Conservation (phyloP, 2,329 filamentous ascomycete species). For the Colletotrichum lini region DNA sequence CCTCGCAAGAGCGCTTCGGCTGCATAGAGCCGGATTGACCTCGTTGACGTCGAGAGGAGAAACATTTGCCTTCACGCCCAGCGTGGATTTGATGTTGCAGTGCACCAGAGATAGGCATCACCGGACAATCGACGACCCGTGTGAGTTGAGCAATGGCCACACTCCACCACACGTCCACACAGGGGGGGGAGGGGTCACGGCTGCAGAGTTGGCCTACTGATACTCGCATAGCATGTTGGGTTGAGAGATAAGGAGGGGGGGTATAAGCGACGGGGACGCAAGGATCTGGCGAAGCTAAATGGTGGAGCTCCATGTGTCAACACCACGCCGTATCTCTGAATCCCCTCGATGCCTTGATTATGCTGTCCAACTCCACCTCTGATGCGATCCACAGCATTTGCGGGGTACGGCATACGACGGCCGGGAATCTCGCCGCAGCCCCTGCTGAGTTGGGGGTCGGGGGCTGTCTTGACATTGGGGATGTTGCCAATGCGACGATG, state of each 20-base stretch:
- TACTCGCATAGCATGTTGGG: not conserved
- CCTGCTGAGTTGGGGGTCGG: not conserved
- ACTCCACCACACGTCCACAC: slow-evolving; percentile 29
- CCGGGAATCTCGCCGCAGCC: slow-evolving; percentile 30
- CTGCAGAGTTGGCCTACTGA: slow-evolving; percentile 8
- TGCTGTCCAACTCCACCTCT: slow-evolving; percentile 29
- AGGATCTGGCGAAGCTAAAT: slow-evolving; percentile 34
- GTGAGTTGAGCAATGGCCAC: not conserved
- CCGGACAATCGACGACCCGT: slow-evolving; percentile 21
- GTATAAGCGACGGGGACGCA: slow-evolving; percentile 11
- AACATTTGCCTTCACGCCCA: slow-evolving; percentile 2
- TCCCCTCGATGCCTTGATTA: slow-evolving; percentile 11
- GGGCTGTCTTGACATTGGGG: not conserved
- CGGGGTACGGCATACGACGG: slow-evolving; percentile 24
- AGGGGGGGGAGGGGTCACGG: not conserved
- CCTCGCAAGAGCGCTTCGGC: not conserved
- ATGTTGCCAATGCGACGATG: slow-evolving; percentile 12
- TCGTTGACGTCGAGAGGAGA: not conserved
- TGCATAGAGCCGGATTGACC: slow-evolving; percentile 3
- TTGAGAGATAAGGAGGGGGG: slow-evolving; percentile 16
- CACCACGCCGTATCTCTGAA: slow-evolving; percentile 33
- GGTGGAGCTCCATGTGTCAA: slow-evolving; percentile 35
- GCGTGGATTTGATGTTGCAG: slow-evolving; percentile 12
- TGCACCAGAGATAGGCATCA: slow-evolving; percentile 20
- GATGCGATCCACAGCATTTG: slow-evolving; percentile 18